phyloP scores from a whole-genome alignment of 306 rosid species.

The Oemleria cerasiformis region DNA sequence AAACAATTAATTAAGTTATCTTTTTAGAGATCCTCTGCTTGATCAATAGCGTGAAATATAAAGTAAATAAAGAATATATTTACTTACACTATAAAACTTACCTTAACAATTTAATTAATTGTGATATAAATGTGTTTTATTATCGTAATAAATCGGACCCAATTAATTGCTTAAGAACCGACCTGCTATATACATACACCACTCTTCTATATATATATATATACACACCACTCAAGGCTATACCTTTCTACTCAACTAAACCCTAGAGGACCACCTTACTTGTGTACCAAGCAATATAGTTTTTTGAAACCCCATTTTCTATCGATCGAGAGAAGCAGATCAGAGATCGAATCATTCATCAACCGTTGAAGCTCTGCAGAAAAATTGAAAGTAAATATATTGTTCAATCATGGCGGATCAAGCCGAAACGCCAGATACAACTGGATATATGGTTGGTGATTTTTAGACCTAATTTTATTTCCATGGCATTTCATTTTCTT shows the following conservation, averaged over 20 bases:
- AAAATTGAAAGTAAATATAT: not conserved
- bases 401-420: not conserved
- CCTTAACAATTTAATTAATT: no score
- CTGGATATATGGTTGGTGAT: not conserved
- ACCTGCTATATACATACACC: not conserved
- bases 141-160: no score
- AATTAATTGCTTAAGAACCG: not conserved
- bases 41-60: not conserved
- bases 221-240: no score
- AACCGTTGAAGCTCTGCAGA: not conserved
- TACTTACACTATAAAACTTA: no score
- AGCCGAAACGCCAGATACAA: not conserved
- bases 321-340: not conserved
- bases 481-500: not conserved
- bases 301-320: no score
- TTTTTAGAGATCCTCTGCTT: not conserved
- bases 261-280: no score
- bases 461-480: not conserved
- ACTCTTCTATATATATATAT: no score
- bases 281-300: no score
- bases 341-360: not conserved
- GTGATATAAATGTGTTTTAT: not conserved
- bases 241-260: no score
- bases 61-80: not conserved
- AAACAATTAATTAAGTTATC: not conserved